Conservation (phyloP, 768 basidiomycete genomes). For the Termitomyces sp. region DNA sequence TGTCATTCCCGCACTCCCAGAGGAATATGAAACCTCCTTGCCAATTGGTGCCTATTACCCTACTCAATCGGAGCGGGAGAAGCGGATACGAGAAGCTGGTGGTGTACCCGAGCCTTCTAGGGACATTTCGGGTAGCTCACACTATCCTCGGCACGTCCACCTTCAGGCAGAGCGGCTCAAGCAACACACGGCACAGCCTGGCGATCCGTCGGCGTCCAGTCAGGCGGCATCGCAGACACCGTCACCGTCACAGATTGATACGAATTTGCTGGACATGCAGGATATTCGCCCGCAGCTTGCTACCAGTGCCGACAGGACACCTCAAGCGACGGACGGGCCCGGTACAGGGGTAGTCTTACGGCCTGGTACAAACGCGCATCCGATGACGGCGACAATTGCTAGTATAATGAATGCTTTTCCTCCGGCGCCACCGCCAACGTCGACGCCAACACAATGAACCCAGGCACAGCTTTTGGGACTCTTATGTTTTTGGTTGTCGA, state of each 20-base stretch:
- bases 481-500: not conserved
- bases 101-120: conserved; percentile 26
- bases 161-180: conserved; percentile 25
- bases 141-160: conserved; percentile 46
- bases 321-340: not conserved
- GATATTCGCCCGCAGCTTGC: conserved; percentile 4
- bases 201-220: not conserved
- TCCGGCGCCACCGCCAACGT: conserved; percentile 13
- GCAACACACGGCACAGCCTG: conserved; percentile 9
- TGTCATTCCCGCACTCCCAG: conserved; percentile 75
- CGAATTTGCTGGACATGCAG: conserved; percentile 3
- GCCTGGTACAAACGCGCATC: conserved; percentile 19
- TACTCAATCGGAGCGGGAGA: conserved; percentile 23
- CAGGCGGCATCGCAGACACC: not conserved
- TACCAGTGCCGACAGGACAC: conserved; percentile 5
- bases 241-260: conserved; percentile 1
- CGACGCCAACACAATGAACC: conserved; percentile 9
- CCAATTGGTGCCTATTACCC: conserved; percentile 46
- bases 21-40: conserved; percentile 55
- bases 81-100: conserved; percentile 22
- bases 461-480: not conserved
- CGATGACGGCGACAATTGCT: conserved; percentile 53
- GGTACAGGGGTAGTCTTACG: not conserved
- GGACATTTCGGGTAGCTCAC: conserved; percentile 24
- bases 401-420: conserved; percentile 73